Conservation (phyloP, 257 asterid species). For the Rubia yunnanensis region DNA sequence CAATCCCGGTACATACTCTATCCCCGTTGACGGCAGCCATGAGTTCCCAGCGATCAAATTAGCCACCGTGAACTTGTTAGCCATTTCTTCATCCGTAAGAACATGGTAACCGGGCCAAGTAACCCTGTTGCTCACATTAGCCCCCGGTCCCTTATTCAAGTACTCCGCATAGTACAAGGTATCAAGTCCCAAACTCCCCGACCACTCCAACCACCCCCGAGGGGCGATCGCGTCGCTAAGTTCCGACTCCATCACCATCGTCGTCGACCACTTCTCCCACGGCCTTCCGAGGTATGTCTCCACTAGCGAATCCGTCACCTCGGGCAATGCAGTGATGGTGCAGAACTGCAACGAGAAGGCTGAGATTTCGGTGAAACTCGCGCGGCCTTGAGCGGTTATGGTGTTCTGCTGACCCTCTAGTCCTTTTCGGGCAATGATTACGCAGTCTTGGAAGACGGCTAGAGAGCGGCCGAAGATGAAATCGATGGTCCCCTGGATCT, state of each 20-base stretch:
- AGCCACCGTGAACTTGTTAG: constrained; percentile 33
- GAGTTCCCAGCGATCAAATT: constrained; percentile 18
- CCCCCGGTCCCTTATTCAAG: constrained; percentile 49
- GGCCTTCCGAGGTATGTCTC: constrained; percentile 56
- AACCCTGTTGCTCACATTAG: constrained; percentile 39
- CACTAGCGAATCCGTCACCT: constrained; percentile 9
- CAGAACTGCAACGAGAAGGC: constrained; percentile 58
- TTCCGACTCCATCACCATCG: constrained; percentile 47
- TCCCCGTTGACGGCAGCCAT: constrained; percentile 22
- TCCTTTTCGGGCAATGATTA: constrained; percentile 45
- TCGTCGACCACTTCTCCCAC: constrained; percentile 47
- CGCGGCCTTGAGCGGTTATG: constrained; percentile 60
- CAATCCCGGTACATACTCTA: constrained; percentile 11
- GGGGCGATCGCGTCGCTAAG: constrained; percentile 33
- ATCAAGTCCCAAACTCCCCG: constrained; percentile 27
- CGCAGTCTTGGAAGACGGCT: constrained; percentile 54
- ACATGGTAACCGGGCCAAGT: constrained; percentile 53
- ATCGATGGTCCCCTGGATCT: constrained; percentile 51
- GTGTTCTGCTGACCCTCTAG: constrained; percentile 47
- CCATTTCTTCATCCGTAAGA: constrained; percentile 31
- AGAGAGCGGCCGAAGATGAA: constrained; percentile 62
- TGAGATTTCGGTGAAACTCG: constrained; percentile 22
- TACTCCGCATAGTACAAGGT: constrained; percentile 49
- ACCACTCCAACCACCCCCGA: constrained; percentile 62
- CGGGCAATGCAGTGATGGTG: constrained; percentile 32